Percentiles rank a stretch among this genome's conserved stretches.
These are phyloP conservation scores for Trifolium repens DNA, from an alignment of 306 rosid genomes.

Conservation along the genomic window DNA sequence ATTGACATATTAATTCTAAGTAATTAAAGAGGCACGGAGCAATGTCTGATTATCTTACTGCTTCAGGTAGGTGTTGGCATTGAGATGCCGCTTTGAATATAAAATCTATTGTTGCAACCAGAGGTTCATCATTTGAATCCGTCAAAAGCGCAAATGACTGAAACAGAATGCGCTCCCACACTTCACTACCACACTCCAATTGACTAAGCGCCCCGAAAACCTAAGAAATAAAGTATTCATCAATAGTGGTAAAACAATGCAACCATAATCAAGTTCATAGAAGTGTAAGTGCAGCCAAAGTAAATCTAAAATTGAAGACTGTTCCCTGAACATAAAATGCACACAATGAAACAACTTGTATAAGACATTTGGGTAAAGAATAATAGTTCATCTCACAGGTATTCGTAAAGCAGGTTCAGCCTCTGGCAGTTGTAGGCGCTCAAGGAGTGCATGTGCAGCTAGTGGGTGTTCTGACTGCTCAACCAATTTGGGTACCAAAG, in stretches of 20 bases:
- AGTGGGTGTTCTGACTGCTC: conserved; percentile 95
- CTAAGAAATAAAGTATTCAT: conserved; percentile 49
- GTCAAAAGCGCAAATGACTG: conserved; percentile 83
- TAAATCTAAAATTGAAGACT: conserved; percentile 17
- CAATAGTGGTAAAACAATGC: conserved; percentile 42
- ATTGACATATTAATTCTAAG: neutral
- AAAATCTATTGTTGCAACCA: conserved; percentile 81
- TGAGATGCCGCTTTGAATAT: conserved; percentile 94
- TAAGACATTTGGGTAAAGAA: conserved; percentile 38
- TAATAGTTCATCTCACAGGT: conserved; percentile 68
- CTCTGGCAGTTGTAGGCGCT: conserved; percentile 87
- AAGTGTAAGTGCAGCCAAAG: conserved; percentile 16
- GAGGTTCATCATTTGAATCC: conserved; percentile 88
- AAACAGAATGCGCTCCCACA: conserved; percentile 87
- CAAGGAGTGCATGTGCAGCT: conserved; percentile 92
- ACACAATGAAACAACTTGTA: conserved; percentile 28
- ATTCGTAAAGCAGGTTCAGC: conserved; percentile 85
- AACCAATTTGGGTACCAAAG: conserved; percentile 92
- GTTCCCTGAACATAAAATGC: conserved; percentile 14
- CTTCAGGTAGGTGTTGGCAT: conserved; percentile 98
- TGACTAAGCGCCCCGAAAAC: conserved; percentile 91
- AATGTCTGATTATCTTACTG: conserved; percentile 57
- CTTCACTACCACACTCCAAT: conserved; percentile 93
- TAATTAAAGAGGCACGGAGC: conserved; percentile 35
- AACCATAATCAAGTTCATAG: conserved; percentile 19